Evolutionary conservation across 1,139 yeast genomes (phyloP).

Genomic region (Candida pseudoviswanathii): DNA sequence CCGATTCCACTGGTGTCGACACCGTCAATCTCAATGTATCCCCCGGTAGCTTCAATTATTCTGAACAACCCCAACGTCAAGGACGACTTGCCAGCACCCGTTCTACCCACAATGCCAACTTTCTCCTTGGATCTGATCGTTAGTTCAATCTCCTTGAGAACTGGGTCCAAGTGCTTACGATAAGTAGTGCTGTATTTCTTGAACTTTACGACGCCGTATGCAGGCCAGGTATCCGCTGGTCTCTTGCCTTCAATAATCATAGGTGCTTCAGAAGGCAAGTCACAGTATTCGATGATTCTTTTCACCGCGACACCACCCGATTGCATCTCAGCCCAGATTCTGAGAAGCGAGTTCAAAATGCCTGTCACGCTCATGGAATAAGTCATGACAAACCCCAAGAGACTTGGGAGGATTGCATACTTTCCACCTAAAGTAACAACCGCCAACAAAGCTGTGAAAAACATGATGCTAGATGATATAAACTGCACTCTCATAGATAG

Average conservation of each 20-base stretch:
- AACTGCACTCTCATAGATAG: slow-evolving; percentile 35
- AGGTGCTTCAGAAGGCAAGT: slow-evolving; percentile 31
- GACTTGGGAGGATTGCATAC: slow-evolving; percentile 26
- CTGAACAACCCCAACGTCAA: slow-evolving; percentile 36
- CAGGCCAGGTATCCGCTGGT: slow-evolving; percentile 32
- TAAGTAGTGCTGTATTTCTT: slow-evolving; percentile 33
- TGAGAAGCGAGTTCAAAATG: slow-evolving; percentile 28
- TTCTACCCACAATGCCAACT: slow-evolving; percentile 39
- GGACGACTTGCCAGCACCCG: slow-evolving; percentile 42
- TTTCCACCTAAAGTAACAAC: slow-evolving; percentile 24
- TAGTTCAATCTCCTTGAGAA: slow-evolving; percentile 27
- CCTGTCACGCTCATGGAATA: slow-evolving; percentile 31
- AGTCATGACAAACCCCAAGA: slow-evolving; percentile 38
- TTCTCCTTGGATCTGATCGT: slow-evolving; percentile 32
- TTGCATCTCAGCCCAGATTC: slow-evolving; percentile 36
- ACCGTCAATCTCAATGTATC: slow-evolving; percentile 47
- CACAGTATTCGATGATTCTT: slow-evolving; percentile 34
- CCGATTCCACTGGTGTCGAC: slow-evolving; percentile 50
- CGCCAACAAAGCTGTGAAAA: slow-evolving; percentile 27
- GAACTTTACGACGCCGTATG: slow-evolving; percentile 28
- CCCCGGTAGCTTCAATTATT: slow-evolving; percentile 33
- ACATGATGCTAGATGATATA: slow-evolving; percentile 30
- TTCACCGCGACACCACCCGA: slow-evolving; percentile 34
- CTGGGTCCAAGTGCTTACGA: slow-evolving; percentile 36
- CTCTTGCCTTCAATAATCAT: slow-evolving; percentile 24